Evolutionary conservation across 805 yeast species (phyloP), one percentile per base, ranked within the genome.

Genomic region (Kodamaea neixiangensis): DNA sequence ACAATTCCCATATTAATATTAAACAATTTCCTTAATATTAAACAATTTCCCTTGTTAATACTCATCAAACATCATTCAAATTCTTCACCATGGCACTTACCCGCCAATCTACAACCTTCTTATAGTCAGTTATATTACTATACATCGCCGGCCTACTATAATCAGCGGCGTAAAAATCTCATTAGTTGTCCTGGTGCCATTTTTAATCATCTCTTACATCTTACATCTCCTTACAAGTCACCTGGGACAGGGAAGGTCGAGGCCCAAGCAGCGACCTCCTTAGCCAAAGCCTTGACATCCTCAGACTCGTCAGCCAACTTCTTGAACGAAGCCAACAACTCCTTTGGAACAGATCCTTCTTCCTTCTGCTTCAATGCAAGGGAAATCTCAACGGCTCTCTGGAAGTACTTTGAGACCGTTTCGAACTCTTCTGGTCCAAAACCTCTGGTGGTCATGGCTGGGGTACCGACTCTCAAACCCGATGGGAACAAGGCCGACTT

Each of bases 391-490:
- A 91, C 93, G 41, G 96, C 90, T 62, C 72, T 75, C 77, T 86
- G 91, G 71, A 89, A 88, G 80, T 84, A 92, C 58, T 78, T 75
- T 48, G 85, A 96, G 62, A 93, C 87, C 65, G 80, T 82, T 62
- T 72, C 80, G 72, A 93, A 94, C 68, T 94, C 97, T 53, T 77
- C 85, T 70, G 88, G 91, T 53, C 91, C 88, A 63, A 91, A 82
- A 59, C 99, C 99, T 78, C 99, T 89, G 53, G 97, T 90, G 50
- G 97, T 87, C 98, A 93, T 93, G 44, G 98, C 98, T 52, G 99
- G 99, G 14, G 98, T 89, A 62, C 99, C 99, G 54, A 93, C 87
- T 78, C 99, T 87, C 58, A 93, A 77, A 62, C 99, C 99, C 54
- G 96, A 89, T 64, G 99, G 99, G 68, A 89, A 90, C 54, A 93